Conservation (phyloP, 1,139 yeast species). For the Suhomyces bolitotheri region DNA sequence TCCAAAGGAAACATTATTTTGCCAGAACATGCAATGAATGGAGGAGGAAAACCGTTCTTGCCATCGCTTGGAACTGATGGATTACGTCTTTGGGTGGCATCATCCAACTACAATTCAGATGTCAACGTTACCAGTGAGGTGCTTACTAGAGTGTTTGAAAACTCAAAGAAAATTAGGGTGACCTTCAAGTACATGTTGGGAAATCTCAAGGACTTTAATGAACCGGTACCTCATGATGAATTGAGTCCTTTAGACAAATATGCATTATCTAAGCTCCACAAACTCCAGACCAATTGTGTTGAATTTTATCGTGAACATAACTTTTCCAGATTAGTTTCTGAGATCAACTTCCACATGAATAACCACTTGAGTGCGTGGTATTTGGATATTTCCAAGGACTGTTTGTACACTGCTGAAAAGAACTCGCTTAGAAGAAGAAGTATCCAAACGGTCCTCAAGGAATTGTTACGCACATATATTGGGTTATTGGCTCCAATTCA, state of each 20-base stretch:
- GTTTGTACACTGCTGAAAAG: constrained; percentile 68
- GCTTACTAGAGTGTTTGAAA: constrained; percentile 73
- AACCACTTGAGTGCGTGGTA: constrained; percentile 77
- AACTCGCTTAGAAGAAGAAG: constrained; percentile 56
- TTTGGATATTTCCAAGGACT: constrained; percentile 84
- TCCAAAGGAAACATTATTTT: constrained; percentile 80
- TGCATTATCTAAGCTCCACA: constrained; percentile 55
- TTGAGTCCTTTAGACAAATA: constrained; percentile 64
- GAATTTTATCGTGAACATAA: constrained; percentile 56
- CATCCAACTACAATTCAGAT: constrained; percentile 82
- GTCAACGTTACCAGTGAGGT: constrained; percentile 73
- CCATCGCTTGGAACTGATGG: constrained; percentile 92
- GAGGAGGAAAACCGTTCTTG: constrained; percentile 54
- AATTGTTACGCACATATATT: constrained; percentile 61
- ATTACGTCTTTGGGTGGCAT: constrained; percentile 86
- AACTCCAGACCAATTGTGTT: constrained; percentile 45
- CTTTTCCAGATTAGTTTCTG: constrained; percentile 66
- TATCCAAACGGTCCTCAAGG: constrained; percentile 69
- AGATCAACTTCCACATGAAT: constrained; percentile 71
- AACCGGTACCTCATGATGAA: constrained; percentile 31
- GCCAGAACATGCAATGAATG: constrained; percentile 68
- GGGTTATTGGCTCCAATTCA: constrained; percentile 75
- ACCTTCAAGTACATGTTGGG: constrained; percentile 83
- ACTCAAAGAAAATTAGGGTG: constrained; percentile 76
- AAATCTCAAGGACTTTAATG: constrained; percentile 50